Conservation (phyloP, 495 filamentous ascomycete species). For the Viridothelium virens region DNA sequence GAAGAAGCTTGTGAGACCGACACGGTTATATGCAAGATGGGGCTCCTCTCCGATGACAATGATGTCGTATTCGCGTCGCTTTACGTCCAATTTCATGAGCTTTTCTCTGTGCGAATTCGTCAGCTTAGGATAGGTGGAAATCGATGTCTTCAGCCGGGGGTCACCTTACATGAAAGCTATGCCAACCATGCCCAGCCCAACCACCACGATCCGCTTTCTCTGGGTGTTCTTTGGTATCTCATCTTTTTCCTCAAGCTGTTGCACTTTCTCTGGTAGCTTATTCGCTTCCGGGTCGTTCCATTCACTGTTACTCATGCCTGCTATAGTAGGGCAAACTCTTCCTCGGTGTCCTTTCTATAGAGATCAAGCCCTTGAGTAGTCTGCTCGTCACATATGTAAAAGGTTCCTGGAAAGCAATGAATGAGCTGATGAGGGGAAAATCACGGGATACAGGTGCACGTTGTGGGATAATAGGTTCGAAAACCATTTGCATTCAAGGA, state of each 20-base stretch:
- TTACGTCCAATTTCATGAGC: slow-evolving; percentile 75
- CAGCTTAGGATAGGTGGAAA: not conserved
- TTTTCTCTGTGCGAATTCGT: slow-evolving; percentile 57
- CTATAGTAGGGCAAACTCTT: no score
- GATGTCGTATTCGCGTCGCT: slow-evolving; percentile 70
- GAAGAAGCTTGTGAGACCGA: slow-evolving; percentile 91
- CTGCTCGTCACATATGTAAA: no score
- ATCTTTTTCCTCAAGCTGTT: slow-evolving; percentile 18
- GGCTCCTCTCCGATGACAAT: slow-evolving; percentile 88
- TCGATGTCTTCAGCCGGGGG: not conserved
- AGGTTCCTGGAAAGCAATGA: no score
- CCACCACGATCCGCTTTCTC: slow-evolving; percentile 71
- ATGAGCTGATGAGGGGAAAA: no score
- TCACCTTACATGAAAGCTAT: slow-evolving; percentile 77
- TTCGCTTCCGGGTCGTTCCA: slow-evolving; percentile 34
- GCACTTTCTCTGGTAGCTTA: slow-evolving; percentile 29
- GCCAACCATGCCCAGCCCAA: slow-evolving; percentile 93
- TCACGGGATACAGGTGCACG: no score
- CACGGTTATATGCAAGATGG: slow-evolving; percentile 90
- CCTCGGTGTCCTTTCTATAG: no score
- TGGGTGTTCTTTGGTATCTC: slow-evolving; percentile 27
- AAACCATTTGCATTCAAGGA: no score
- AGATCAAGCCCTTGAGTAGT: no score
- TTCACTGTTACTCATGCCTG: slow-evolving; percentile 28
- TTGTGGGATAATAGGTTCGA: no score